phyloP scores from a whole-genome alignment of 2,329 filamentous ascomycete genomes.

The Colletotrichum viniferum region DNA sequence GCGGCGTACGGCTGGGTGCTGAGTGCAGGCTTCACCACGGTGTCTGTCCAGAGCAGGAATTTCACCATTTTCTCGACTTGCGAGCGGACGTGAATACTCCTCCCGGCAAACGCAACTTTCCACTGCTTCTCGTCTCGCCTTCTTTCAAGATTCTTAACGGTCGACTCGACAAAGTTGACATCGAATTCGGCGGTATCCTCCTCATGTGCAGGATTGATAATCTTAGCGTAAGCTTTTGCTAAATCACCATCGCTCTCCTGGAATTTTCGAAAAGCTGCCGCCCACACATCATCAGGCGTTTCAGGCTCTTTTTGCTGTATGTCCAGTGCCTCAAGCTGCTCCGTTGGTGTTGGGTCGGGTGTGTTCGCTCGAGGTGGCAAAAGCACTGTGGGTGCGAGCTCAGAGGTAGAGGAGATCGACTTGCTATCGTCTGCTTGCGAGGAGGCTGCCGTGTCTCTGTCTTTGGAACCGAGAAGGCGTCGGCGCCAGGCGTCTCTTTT shows the following conservation, averaged over 20 bases:
- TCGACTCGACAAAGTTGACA: neutral
- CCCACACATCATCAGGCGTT: neutral
- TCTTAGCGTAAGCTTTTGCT: neutral
- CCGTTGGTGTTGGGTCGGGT: accelerated
- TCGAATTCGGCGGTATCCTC: accelerated
- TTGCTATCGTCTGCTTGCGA: neutral
- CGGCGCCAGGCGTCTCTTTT: too few species aligned
- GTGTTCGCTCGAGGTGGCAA: neutral
- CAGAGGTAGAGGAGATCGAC: neutral
- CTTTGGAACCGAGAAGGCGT: too few species aligned
- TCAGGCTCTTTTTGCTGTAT: accelerated
- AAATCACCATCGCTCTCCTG: neutral
- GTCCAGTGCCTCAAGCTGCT: accelerated
- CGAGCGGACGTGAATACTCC: neutral
- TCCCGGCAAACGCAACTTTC: neutral
- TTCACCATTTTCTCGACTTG: neutral
- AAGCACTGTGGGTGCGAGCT: accelerated
- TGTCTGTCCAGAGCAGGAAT: neutral
- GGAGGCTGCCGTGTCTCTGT: too few species aligned
- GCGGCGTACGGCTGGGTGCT: neutral
- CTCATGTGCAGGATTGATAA: neutral
- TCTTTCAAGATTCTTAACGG: accelerated
- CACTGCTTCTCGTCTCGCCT: neutral
- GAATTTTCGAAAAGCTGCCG: neutral
- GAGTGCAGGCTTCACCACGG: neutral